phyloP scores from a whole-genome alignment of 805 yeast genomes.

The Priceomyces carsonii region DNA sequence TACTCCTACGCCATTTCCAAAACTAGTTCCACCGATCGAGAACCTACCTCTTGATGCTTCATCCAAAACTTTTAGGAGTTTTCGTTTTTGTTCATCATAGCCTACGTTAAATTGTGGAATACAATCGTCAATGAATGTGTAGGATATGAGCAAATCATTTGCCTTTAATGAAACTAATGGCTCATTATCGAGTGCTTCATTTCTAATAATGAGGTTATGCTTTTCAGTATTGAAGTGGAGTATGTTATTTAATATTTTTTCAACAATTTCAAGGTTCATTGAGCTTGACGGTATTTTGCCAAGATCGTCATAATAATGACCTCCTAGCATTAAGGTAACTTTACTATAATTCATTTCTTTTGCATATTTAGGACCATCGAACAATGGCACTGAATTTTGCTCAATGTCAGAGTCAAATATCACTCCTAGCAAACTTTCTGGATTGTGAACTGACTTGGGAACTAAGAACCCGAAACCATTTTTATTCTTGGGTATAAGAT shows the following conservation, averaged over 20 bases:
- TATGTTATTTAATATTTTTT: slow-evolving; percentile 23
- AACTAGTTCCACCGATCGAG: slow-evolving; percentile 76
- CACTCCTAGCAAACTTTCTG: slow-evolving; percentile 72
- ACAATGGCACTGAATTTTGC: slow-evolving; percentile 11
- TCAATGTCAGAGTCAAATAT: slow-evolving; percentile 89
- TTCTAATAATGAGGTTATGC: slow-evolving; percentile 24
- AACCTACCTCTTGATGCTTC: slow-evolving; percentile 38
- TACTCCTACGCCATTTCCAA: slow-evolving; percentile 79
- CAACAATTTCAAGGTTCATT: slow-evolving; percentile 26
- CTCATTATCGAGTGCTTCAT: slow-evolving; percentile 19
- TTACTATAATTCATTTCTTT: slow-evolving; percentile 52
- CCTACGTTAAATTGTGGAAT: slow-evolving; percentile 84
- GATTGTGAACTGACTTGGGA: slow-evolving; percentile 54
- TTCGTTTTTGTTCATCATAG: slow-evolving; percentile 46
- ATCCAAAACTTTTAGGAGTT: slow-evolving; percentile 32
- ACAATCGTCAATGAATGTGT: slow-evolving; percentile 45
- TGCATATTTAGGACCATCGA: background rate
- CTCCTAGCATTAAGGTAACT: slow-evolving; percentile 90
- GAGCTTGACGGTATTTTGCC: slow-evolving; percentile 29
- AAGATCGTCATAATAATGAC: slow-evolving; percentile 49
- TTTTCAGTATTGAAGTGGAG: slow-evolving; percentile 22
- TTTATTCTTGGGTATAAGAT: slow-evolving; percentile 34
- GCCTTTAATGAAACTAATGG: slow-evolving; percentile 16
- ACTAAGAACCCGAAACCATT: slow-evolving; percentile 89
- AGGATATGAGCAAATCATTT: slow-evolving; percentile 32